Conservation (phyloP, 768 basidiomycete species). For the Boletus subcaerulescens region DNA sequence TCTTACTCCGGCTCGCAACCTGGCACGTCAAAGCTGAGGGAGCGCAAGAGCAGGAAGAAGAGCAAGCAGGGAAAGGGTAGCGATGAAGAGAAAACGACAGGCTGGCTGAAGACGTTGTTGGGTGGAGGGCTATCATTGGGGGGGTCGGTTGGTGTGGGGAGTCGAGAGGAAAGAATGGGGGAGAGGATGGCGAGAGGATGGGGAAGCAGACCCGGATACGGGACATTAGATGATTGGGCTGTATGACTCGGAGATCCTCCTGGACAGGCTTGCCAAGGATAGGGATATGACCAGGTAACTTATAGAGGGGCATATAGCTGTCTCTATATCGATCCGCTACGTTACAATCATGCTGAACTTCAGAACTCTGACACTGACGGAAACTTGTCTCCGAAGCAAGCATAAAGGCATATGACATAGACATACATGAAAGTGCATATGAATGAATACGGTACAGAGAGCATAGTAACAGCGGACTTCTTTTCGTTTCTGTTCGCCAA, state of each 20-base stretch:
- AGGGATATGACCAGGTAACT: constrained; percentile 8
- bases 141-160: constrained; percentile 15
- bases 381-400: not conserved
- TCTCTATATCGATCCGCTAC: not conserved
- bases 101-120: constrained; percentile 26
- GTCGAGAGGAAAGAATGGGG: constrained; percentile 48
- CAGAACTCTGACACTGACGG: not conserved
- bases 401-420: constrained; percentile 18
- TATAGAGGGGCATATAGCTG: constrained; percentile 6
- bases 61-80: constrained; percentile 35
- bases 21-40: constrained; percentile 35
- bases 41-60: constrained; percentile 30
- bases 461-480: constrained; percentile 1
- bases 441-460: constrained; percentile 9
- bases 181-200: constrained; percentile 51
- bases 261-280: not conserved
- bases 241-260: constrained; percentile 27
- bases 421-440: constrained; percentile 8
- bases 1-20: constrained; percentile 46
- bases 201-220: constrained; percentile 41
- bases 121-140: constrained; percentile 23
- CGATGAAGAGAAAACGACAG: constrained; percentile 21
- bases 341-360: not conserved
- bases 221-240: constrained; percentile 56
- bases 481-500: not conserved